phyloP scores from a whole-genome alignment of 768 basidiomycete species.

The Hygrocybe coccinea region DNA sequence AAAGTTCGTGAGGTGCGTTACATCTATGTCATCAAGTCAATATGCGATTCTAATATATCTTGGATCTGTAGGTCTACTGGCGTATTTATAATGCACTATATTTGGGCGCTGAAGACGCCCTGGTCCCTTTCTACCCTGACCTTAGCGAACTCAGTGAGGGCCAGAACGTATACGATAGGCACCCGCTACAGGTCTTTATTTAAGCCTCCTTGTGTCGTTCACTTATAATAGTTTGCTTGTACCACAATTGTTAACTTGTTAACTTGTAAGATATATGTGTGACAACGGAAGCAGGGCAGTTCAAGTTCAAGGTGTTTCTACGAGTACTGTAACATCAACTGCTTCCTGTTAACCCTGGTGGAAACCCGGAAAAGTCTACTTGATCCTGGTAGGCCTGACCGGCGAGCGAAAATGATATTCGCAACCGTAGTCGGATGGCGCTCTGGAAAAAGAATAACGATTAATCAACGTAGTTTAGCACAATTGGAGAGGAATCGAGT shows the following conservation, averaged over 20 bases:
- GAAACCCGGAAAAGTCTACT: conserved; percentile 90
- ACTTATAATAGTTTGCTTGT: background rate
- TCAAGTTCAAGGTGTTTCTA: background rate
- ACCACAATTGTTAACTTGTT: background rate
- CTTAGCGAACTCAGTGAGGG: conserved; percentile 87
- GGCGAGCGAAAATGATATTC: conserved; percentile 70
- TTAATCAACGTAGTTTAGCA: conserved; percentile 6
- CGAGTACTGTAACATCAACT: conserved; percentile 26
- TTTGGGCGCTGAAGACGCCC: conserved; percentile 81
- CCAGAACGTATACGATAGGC: conserved; percentile 82
- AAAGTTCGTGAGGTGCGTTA: conserved; percentile 78
- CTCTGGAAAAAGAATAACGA: conserved; percentile 44
- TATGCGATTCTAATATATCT: background rate
- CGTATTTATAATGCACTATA: conserved; percentile 92
- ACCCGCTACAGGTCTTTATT: conserved; percentile 80
- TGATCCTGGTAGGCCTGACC: conserved; percentile 82
- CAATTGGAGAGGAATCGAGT: conserved; percentile 29
- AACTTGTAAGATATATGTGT: background rate
- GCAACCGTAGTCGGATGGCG: conserved; percentile 75
- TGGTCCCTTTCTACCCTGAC: conserved; percentile 95
- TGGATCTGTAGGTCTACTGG: conserved; percentile 65
- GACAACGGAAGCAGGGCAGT: background rate
- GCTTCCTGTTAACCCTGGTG: conserved; percentile 60
- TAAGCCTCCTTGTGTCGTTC: conserved; percentile 27
- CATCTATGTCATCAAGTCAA: background rate